Evolutionary conservation across 1,284 basidiomycete species (phyloP).

Genomic region (Cryptococcus sp.): DNA sequence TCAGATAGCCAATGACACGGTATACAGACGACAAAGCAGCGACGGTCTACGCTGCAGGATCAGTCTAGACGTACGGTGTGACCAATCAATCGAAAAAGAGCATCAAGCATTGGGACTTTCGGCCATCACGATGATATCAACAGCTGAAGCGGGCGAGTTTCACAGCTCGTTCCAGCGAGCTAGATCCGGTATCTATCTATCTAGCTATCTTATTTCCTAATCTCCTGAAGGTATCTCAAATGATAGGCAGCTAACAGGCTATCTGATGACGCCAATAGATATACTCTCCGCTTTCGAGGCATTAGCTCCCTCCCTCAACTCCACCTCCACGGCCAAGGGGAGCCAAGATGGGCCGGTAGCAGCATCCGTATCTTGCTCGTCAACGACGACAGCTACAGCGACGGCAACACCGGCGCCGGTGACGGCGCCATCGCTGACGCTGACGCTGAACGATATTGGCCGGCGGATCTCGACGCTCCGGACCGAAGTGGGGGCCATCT

Average conservation of each 20-base stretch:
- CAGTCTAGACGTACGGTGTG: too few relatives aligned
- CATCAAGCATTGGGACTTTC: too few relatives aligned
- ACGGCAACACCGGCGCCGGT: conserved; percentile 8
- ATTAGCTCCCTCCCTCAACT: too few relatives aligned
- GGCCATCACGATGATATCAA: conserved; percentile 9
- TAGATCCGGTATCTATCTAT: conserved; percentile 17
- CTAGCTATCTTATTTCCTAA: neutral
- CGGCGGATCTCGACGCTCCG: conserved; percentile 8
- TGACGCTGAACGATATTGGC: conserved; percentile 13
- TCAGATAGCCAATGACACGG: too few relatives aligned
- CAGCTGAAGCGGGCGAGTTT: conserved; percentile 19
- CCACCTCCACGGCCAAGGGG: too few relatives aligned
- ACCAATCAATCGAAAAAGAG: too few relatives aligned
- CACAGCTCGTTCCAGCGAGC: conserved; percentile 27
- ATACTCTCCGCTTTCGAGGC: conserved; percentile 7
- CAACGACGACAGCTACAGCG: neutral
- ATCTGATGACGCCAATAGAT: conserved; percentile 1
- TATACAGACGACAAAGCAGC: too few relatives aligned
- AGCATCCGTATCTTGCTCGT: neutral
- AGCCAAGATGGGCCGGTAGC: too few relatives aligned
- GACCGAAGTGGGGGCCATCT: conserved; percentile 3
- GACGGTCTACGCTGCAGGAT: too few relatives aligned
- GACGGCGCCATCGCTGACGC: neutral
- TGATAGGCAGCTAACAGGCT: neutral
- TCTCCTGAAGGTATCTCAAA: neutral